Evolutionary conservation across 495 filamentous ascomycete species (phyloP).

Genomic region (Baudoinia panamericana): DNA sequence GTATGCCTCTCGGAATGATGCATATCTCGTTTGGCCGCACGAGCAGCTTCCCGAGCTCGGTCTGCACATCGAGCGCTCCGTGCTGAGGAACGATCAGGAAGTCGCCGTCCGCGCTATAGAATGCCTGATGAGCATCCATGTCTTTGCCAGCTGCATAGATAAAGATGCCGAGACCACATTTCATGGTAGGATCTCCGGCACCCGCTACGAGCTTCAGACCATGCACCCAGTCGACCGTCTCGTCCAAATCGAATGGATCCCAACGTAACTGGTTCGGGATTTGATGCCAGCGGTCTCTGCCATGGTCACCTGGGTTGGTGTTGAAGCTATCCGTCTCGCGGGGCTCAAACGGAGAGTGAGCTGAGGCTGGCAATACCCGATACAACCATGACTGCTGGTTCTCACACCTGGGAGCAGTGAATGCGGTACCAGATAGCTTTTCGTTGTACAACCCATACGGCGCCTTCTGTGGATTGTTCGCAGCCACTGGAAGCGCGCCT

Average conservation of each 20-base stretch:
- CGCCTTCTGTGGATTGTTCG: slow-evolving; percentile 82
- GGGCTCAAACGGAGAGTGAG: slow-evolving; percentile 60
- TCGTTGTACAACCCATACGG: slow-evolving; percentile 78
- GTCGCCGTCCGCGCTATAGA: slow-evolving; percentile 86
- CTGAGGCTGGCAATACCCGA: slow-evolving; percentile 69
- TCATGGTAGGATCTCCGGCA: slow-evolving; percentile 70
- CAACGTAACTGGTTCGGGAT: slow-evolving; percentile 84
- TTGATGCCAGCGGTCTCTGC: slow-evolving; percentile 42
- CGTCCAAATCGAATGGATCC: slow-evolving; percentile 74
- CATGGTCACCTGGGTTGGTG: slow-evolving; percentile 31
- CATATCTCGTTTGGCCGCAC: slow-evolving; percentile 80
- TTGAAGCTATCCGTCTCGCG: slow-evolving; percentile 42
- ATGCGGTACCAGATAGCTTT: slow-evolving; percentile 87
- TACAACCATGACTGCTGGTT: slow-evolving; percentile 95
- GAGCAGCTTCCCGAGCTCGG: slow-evolving; percentile 70
- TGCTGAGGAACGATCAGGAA: slow-evolving; percentile 76
- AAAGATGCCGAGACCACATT: slow-evolving; percentile 67
- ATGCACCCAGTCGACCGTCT: slow-evolving; percentile 64
- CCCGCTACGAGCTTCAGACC: slow-evolving; percentile 66
- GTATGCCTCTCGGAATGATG: slow-evolving; percentile 74
- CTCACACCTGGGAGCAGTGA: slow-evolving; percentile 78
- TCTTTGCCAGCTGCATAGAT: slow-evolving; percentile 70
- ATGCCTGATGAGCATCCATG: slow-evolving; percentile 59
- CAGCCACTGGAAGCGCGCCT: slow-evolving; percentile 50
- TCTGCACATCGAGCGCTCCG: slow-evolving; percentile 72